These are phyloP conservation scores for Alternaria ventricosa DNA, from an alignment of 2,329 filamentous ascomycete genomes.

Conservation along the genomic window DNA sequence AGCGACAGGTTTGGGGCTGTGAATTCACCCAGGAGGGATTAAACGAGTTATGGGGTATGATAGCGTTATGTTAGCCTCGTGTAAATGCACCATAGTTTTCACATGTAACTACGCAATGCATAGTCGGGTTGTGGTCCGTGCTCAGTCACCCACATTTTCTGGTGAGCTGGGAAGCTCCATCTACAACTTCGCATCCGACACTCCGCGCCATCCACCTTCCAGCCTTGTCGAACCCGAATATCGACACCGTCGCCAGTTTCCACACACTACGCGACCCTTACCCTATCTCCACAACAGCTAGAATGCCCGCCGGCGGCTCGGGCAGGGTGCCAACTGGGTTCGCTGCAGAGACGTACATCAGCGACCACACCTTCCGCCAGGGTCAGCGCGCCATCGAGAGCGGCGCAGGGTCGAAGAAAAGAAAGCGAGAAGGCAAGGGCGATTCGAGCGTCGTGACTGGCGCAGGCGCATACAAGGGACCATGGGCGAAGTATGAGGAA, in stretches of 20 bases:
- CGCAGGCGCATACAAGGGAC: slow-evolving; percentile 86
- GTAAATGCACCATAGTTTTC: slow-evolving; percentile 30
- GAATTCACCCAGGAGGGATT: neutral
- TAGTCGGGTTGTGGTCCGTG: slow-evolving; percentile 7
- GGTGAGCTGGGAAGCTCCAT: slow-evolving; percentile 1
- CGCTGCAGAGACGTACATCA: slow-evolving; percentile 87
- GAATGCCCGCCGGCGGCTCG: slow-evolving; percentile 33
- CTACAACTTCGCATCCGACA: neutral
- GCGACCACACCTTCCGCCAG: slow-evolving; percentile 86
- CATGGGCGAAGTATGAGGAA: slow-evolving; percentile 86
- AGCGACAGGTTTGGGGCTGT: neutral
- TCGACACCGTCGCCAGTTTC: no score
- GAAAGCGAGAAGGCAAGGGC: slow-evolving; percentile 85
- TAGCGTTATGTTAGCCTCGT: slow-evolving; percentile 39
- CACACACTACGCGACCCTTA: neutral
- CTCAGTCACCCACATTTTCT: slow-evolving; percentile 26
- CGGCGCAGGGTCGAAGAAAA: slow-evolving; percentile 70
- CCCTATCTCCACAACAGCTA: neutral
- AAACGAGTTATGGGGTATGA: slow-evolving; percentile 38
- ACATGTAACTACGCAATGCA: slow-evolving; percentile 7
- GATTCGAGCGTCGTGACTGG: slow-evolving; percentile 85
- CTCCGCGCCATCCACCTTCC: neutral
- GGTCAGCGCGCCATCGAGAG: slow-evolving; percentile 82
- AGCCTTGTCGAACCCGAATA: neutral
- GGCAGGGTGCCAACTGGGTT: slow-evolving; percentile 71